A percentile compares a stretch with the other conserved stretches of the same genome.
phyloP scores from a whole-genome alignment of 2,329 filamentous ascomycete species.

The Chrysoporthe puriensis region DNA sequence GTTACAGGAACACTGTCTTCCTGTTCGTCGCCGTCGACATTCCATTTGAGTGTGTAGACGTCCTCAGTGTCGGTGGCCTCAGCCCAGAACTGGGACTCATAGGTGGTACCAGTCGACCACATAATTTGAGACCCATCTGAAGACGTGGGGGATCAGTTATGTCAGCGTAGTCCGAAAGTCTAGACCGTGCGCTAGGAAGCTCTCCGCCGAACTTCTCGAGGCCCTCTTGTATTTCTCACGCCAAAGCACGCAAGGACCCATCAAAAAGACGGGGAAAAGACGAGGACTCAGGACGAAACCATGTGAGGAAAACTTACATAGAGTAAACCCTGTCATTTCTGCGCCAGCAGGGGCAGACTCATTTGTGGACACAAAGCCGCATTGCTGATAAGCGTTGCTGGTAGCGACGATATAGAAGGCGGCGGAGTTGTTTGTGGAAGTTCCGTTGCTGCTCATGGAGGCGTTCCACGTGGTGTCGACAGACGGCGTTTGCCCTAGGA shows the following conservation, averaged over 20 bases:
- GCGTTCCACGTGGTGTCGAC: slow-evolving; percentile 16
- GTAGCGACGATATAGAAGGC: slow-evolving; percentile 23
- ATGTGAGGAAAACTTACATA: not conserved
- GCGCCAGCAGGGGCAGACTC: slow-evolving; percentile 13
- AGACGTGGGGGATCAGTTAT: not conserved
- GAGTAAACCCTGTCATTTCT: slow-evolving; percentile 17
- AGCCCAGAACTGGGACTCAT: slow-evolving; percentile 28
- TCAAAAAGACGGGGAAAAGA: too few species aligned
- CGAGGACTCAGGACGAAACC: not conserved
- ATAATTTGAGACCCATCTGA: slow-evolving; percentile 11
- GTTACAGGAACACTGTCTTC: slow-evolving; percentile 22
- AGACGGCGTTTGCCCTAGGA: slow-evolving; percentile 14
- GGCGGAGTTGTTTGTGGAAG: not conserved
- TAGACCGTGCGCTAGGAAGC: not conserved
- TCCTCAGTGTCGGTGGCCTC: slow-evolving; percentile 11
- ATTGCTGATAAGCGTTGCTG: slow-evolving; percentile 8
- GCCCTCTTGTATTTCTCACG: too few species aligned
- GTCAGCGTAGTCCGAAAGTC: not conserved
- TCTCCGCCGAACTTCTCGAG: too few species aligned
- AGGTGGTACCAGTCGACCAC: slow-evolving; percentile 14
- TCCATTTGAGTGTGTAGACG: slow-evolving; percentile 23
- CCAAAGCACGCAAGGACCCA: too few species aligned
- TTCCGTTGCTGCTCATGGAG: slow-evolving; percentile 5
- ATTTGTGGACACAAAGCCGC: slow-evolving; percentile 17
- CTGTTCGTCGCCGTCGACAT: slow-evolving; percentile 16